Evolutionary conservation across 2,329 filamentous ascomycete species (phyloP), one percentile per base, ranked within the genome.

Genomic region (Cordyceps tenuipes): DNA sequence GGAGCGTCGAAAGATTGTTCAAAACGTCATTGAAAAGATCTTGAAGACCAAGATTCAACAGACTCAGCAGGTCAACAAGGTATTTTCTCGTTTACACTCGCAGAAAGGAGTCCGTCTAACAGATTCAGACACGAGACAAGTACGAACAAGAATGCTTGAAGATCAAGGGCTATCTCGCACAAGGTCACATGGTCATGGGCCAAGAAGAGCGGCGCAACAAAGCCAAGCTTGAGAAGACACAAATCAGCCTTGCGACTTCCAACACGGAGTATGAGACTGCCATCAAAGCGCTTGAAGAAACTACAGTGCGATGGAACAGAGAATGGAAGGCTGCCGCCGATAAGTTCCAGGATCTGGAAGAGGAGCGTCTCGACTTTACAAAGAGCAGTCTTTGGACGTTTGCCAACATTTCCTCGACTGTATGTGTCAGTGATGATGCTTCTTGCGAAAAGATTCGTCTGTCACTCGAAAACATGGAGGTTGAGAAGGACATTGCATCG

Each of bases 181-280:
- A 99, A 74, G 94, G 94, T 10, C 95, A 99, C 72, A 99, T 99
- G 94, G 94, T 99, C 61, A 99, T 99, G 94, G 94, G 94, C 15
- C 94, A 99, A 68, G 94, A 99, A 72, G 94, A 99, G 77, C 86
- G 94, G 31, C 97, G 96, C 76, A 99, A 99, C 75, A 99, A 99
- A 76, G 92, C 93, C 23, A 97, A 96, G 75, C 82, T 99, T 48
- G 94, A 99, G 74, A 99, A 99, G 82, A 97, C 94, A 1, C 94
- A 99, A 72, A 94, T 97, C 67, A 95, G 92, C 68, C 82, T 99
- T 62, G 92, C 92, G 0, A 86, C 87, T 8, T 92, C 92, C 62
- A 97, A 95, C 74, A 87, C 85, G 49, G 94, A 97, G 68, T 99
- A 99, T 71, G 93, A 99, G 73, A 84, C 85, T 56, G 91, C 94